Evolutionary conservation across 352 stramenopile species (phyloP), one percentile per base, ranked within the genome.

Genomic region (Albugo candida): DNA sequence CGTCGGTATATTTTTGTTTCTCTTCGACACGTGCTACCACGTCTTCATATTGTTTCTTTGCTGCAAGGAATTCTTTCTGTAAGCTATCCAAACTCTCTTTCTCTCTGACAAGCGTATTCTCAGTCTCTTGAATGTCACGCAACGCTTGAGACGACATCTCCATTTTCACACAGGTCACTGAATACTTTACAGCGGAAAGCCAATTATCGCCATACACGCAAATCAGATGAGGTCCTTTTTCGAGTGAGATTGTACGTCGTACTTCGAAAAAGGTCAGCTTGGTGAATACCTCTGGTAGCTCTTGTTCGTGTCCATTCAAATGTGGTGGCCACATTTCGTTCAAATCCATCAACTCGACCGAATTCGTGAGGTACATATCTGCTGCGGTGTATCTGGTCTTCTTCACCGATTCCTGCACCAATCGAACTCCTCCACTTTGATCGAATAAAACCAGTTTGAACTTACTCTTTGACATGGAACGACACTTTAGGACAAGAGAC

Each of bases 191-290:
- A 18, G 71, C 63, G 38, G 74, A 87, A 50, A 92, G 67, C 79
- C 79, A 92, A 52, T 92, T 92, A 63, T 92, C 79, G 44, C 79
- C 79, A 52, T 92, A 92, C 35, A 92, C 79, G 36, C 70, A 84
- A 41, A 92, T 83, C 47, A 89, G 64, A 42, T 92, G 76, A 21
- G 83, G 70, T 31, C 79, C 79, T 47, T 83, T 70, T 50, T 89
- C 72, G 6, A 92, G 58, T 31, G 69, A 52, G 44, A 87, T 69
- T n/a, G 75, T 88, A 38, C 73, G 73, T 47, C 80, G 77, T 42
- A 87, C 73, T 45, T 92, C 78, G 55, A 87, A 86, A 19, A 76
- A 74, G 48, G 72, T 75, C 17, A 92, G 55, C 49, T 84, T 86
- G 48, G 61, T 83, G 47, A 92, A 92, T 46, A 88, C 64, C 39